A percentile compares a stretch with the other conserved stretches of the same genome.
Conservation (phyloP, 106 monocot species). For the Hemerocallis citrina region DNA sequence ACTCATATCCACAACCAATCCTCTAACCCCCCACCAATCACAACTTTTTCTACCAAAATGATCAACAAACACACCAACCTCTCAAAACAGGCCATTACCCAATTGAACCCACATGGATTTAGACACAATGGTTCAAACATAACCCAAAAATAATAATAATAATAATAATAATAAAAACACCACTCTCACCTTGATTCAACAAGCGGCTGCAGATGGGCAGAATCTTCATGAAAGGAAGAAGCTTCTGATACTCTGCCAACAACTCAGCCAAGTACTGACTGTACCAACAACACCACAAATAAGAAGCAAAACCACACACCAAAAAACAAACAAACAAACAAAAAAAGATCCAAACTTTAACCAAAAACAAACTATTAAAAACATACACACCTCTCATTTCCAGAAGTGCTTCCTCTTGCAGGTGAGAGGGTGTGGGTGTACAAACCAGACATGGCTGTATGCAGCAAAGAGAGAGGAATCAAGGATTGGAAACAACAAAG, state of each 20-base stretch:
- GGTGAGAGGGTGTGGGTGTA: constrained; percentile 74
- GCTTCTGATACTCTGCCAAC: constrained; percentile 89
- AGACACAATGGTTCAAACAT: background rate
- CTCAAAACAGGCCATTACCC: background rate
- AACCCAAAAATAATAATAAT: background rate
- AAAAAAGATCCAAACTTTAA: constrained; percentile 10
- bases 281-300: constrained; percentile 16
- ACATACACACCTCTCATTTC: constrained; percentile 6
- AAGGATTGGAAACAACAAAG: background rate
- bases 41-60: background rate
- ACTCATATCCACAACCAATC: background rate
- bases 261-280: constrained; percentile 97
- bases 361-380: background rate
- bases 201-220: constrained; percentile 84
- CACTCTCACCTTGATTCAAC: constrained; percentile 80
- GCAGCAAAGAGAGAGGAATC: constrained; percentile 4
- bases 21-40: background rate
- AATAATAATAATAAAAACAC: constrained; percentile 1
- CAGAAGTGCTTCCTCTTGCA: constrained; percentile 69
- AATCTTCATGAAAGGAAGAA: constrained; percentile 93
- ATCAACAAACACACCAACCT: background rate
- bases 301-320: constrained; percentile 8
- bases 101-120: no score
- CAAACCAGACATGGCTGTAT: constrained; percentile 64
- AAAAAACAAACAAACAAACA: constrained; percentile 3